Evolutionary conservation across 2,329 filamentous ascomycete species (phyloP).

Genomic region (Rhynchosporium graminicola): DNA sequence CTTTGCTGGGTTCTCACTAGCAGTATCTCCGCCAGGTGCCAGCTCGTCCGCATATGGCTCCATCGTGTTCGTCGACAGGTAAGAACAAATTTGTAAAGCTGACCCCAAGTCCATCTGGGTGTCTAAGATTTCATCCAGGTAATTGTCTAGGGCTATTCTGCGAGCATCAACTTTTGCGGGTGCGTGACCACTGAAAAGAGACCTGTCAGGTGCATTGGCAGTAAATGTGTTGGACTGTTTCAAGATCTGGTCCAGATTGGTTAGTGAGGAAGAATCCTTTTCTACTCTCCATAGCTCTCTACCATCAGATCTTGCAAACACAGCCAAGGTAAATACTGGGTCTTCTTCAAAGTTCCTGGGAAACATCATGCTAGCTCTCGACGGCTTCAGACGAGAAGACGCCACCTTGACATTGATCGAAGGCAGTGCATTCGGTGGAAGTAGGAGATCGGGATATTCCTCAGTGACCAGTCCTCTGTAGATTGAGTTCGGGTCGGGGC

Average conservation of each 20-base stretch:
- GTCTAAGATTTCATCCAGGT: constrained; percentile 83
- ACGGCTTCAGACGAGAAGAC: constrained; percentile 93
- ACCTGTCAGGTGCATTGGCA: constrained; percentile 78
- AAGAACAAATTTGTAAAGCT: constrained; percentile 81
- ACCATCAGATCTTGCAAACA: constrained; percentile 74
- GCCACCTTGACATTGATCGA: constrained; percentile 85
- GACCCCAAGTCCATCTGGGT: constrained; percentile 76
- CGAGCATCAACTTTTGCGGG: constrained; percentile 91
- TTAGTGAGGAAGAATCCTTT: constrained; percentile 81
- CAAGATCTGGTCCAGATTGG: constrained; percentile 78
- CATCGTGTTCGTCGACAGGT: constrained; percentile 71
- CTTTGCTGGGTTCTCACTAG: constrained; percentile 44
- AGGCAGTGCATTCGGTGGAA: constrained; percentile 85
- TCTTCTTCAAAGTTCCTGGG: constrained; percentile 84
- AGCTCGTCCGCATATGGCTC: constrained; percentile 62
- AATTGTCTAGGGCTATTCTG: constrained; percentile 75
- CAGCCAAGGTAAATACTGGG: constrained; percentile 86
- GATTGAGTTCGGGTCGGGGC: constrained; percentile 53
- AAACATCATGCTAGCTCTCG: constrained; percentile 79
- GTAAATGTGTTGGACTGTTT: constrained; percentile 73
- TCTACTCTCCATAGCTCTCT: constrained; percentile 91
- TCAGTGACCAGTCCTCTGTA: constrained; percentile 80
- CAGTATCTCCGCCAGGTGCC: constrained; percentile 42
- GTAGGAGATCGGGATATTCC: constrained; percentile 80
- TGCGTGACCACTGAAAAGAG: constrained; percentile 87